Evolutionary conservation across 805 yeast genomes (phyloP).

Genomic region (Grigorovia yakushimaensis): DNA sequence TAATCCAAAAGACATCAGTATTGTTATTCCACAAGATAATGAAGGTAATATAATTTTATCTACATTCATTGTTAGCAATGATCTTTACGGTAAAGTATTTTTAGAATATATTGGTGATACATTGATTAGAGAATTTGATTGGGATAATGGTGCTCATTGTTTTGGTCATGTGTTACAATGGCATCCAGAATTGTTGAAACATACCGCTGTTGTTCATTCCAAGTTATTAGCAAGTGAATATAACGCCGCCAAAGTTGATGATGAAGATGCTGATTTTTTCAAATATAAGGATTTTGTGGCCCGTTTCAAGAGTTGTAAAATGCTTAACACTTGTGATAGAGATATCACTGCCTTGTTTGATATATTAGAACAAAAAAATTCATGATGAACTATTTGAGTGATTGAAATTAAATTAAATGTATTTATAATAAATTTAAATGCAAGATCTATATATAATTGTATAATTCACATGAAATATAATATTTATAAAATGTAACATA

Average conservation of each 20-base stretch:
- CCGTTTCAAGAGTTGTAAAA: constrained; percentile 48
- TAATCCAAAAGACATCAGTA: constrained; percentile 42
- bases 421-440: too few species aligned
- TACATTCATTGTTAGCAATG: constrained; percentile 65
- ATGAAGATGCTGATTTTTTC: constrained; percentile 33
- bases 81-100: constrained; percentile 52
- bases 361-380: not conserved
- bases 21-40: constrained; percentile 59
- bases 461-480: too few species aligned
- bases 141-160: constrained; percentile 37
- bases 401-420: not conserved
- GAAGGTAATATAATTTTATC: constrained; percentile 52
- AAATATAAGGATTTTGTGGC: constrained; percentile 60
- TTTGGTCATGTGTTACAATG: constrained; percentile 86
- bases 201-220: constrained; percentile 62
- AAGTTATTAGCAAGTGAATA: constrained; percentile 44
- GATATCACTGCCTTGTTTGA: constrained; percentile 24
- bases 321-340: constrained; percentile 42
- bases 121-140: constrained; percentile 53
- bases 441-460: too few species aligned
- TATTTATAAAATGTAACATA: too few species aligned
- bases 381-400: not conserved
- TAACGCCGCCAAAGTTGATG: constrained; percentile 25
- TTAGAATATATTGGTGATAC: constrained; percentile 77
- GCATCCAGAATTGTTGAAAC: constrained; percentile 78